Evolutionary conservation across 352 stramenopile species (phyloP), one percentile per base, ranked within the genome.

Genomic region (Globisporangium paroecandrum): DNA sequence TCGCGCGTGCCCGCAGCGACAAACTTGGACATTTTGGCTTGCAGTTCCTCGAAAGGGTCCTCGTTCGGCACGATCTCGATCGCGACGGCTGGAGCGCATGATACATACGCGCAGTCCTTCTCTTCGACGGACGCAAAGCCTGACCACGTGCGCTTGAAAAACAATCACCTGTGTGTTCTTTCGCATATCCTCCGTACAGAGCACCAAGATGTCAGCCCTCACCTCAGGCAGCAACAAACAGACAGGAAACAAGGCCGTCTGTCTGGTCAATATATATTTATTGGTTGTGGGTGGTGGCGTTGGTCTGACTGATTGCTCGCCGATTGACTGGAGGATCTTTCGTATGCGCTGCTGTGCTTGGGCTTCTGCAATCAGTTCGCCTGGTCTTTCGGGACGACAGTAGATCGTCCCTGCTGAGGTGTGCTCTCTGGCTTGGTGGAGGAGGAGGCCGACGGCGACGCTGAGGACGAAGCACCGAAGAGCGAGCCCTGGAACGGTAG

Each of bases 401-500:
- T 74, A 24, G 75, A 82, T 54, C 70, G 75, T 8, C 68, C 70
- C 20, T 76, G 66, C 6, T 34, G 10, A 34, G 65, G 13, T 4
- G 67, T 56, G 12, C 6, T 24, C 29, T 65, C 20, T 51, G n/a
- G 43, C 18, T 5, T 8, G 6, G 43, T 24, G 43, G 43, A 51
- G 43, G 43, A 51, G 25, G 27, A 58, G 8, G 25, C 32, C 8
- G 34, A 6, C 22, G 62, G 25, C 1, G 49, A 15, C 15, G 54
- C 9, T 32, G 57, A 61, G 24, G 64, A 62, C 55, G 41, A 72
- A 65, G 18, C 66, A n/a, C 72, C 75, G 15, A 89, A 77, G 29
- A 89, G 62, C 3, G 67, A 71, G 51, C 87, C 87, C 38, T 78
- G 74, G 70, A 95, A 95, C 13, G 87, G 87, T 72, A 93, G 63